Percentiles rank a stretch among this genome's conserved stretches.
These are phyloP conservation scores for Mycena vulgaris DNA, from an alignment of 768 basidiomycete genomes.

Conservation along the genomic window DNA sequence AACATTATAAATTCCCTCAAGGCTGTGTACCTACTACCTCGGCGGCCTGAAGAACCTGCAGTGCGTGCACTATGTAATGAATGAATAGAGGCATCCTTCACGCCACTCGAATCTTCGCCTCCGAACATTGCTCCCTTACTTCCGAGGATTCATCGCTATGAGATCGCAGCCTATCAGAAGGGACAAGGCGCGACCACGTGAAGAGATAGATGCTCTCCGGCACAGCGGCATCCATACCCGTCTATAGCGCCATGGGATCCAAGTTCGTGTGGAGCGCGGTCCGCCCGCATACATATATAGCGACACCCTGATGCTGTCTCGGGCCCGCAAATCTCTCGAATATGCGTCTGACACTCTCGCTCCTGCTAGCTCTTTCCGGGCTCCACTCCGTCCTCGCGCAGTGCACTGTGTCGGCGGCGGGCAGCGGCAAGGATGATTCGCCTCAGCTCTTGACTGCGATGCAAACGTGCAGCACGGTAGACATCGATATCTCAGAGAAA, in stretches of 20 bases:
- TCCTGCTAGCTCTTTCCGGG: conserved; percentile 1
- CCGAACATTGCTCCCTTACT: conserved; percentile 24
- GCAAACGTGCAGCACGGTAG: conserved; percentile 53
- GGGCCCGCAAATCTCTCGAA: neutral
- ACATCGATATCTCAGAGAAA: neutral
- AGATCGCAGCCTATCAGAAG: neutral
- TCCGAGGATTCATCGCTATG: conserved; percentile 18
- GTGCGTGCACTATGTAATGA: no score
- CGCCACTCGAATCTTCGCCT: neutral
- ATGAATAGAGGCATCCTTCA: no score
- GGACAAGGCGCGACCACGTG: conserved; percentile 18
- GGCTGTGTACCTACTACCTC: no score
- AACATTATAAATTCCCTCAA: no score
- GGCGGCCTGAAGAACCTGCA: no score
- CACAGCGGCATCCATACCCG: neutral
- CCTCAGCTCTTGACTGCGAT: conserved; percentile 63
- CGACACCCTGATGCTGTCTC: neutral
- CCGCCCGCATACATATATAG: conserved; percentile 9
- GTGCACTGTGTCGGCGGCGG: conserved; percentile 59
- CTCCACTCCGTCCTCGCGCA: neutral
- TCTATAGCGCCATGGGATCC: neutral
- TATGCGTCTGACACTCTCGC: conserved; percentile 6
- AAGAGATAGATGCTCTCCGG: neutral
- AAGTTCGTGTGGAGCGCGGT: conserved; percentile 16
- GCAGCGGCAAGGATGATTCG: conserved; percentile 65